Evolutionary conservation across 306 rosid species (phyloP), one percentile per base, ranked within the genome.

Genomic region (Inga laurina): DNA sequence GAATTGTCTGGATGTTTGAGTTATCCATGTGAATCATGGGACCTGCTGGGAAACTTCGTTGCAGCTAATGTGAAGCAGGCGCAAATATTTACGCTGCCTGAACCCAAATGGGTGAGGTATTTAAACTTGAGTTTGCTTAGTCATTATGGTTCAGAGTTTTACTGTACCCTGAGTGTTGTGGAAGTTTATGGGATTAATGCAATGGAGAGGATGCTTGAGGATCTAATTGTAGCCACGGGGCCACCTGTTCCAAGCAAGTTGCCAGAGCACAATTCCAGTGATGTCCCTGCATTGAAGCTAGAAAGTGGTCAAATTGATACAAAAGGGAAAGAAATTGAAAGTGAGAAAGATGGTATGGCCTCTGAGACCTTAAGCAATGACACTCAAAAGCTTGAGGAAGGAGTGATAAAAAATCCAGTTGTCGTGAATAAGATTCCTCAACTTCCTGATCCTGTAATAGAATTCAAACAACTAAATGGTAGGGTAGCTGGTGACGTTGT

Each of bases 111-210:
- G 98, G 96, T 74, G 24, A 86, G 98, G 85, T 95, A 93, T 86
- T 82, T 95, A 54, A 95, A 93, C 52, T 75, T 95, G 84, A 89
- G 88, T 77, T 77, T 95, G 49, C 86, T 78, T 39, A 92, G 96
- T 81, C 98, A 95, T 87, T 90, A 93, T 74, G 98, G 98, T 64
- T 89, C 98, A 37, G 98, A 93, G 81, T 95, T 95, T 82, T 93
- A 95, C 86, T 95, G 98, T 93, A 95, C 95, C 12, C 44, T 95
- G 7, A 95, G 98, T 88, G 89, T 89, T 72, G 66, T 95, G 27
- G 97, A 93, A 85, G 97, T 93, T 76, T 92, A 91, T 82, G 98
- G 98, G 13, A 90, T 95, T 54, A 91, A 95, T 87, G 96, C 92
- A 46, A 85, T 95, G 5, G 98, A 92, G 87, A 54, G 92, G 74